Evolutionary conservation across 1,284 basidiomycete genomes (phyloP).

Genomic region (Neolentinus lepideus): DNA sequence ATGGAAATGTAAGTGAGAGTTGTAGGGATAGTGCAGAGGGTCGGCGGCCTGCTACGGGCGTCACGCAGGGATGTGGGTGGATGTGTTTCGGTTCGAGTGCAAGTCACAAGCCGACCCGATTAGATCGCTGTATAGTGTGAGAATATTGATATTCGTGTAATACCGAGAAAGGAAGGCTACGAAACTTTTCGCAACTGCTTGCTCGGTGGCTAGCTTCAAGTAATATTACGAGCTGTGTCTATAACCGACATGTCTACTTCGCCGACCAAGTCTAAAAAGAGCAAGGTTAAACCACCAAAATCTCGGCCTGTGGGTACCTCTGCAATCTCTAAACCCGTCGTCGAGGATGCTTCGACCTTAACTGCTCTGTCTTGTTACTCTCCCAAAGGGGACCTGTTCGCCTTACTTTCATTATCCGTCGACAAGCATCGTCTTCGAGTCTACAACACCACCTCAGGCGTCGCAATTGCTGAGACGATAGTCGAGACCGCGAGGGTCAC

Average conservation of each 20-base stretch:
- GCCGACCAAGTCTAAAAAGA: conserved; percentile 38
- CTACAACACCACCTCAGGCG: conserved; percentile 49
- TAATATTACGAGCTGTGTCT: background rate
- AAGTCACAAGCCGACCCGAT: background rate
- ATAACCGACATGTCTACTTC: background rate
- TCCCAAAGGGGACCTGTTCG: conserved; percentile 50
- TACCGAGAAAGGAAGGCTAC: background rate
- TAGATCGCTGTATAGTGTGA: background rate
- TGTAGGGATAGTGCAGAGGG: too few species aligned
- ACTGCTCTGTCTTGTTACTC: conserved; percentile 56
- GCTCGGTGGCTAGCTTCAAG: background rate
- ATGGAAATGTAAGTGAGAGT: background rate
- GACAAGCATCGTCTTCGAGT: conserved; percentile 71
- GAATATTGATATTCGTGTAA: background rate
- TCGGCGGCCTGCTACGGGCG: too few species aligned
- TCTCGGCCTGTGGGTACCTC: conserved; percentile 49
- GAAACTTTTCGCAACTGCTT: background rate
- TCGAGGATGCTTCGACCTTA: conserved; percentile 39
- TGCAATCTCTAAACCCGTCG: conserved; percentile 50
- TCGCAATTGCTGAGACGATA: conserved; percentile 51
- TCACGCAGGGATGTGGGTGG: too few species aligned
- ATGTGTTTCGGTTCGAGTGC: conserved; percentile 7
- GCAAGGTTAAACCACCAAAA: conserved; percentile 42
- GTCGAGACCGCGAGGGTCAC: conserved; percentile 51
- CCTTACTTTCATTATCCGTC: conserved; percentile 59